Evolutionary conservation across 108 stramenopile genomes (phyloP).

Genomic region (Skeletonema marinoi): DNA sequence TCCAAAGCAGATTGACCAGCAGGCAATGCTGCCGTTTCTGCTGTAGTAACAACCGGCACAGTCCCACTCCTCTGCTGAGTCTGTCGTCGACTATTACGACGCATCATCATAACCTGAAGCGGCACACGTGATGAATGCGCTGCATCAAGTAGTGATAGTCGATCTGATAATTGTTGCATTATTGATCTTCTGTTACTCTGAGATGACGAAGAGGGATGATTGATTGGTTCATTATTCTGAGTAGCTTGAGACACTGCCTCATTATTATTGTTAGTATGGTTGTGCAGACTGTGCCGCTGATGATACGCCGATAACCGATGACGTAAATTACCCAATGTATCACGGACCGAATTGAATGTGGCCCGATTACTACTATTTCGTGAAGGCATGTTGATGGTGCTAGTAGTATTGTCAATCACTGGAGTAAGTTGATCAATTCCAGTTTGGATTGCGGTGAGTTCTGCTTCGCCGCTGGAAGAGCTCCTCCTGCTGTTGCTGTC

Average conservation of each 20-base stretch:
- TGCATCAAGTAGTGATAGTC: constrained; percentile 54
- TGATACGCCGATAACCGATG: constrained; percentile 30
- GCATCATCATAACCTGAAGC: constrained; percentile 42
- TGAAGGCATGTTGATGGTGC: neutral
- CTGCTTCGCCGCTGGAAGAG: constrained; percentile 1
- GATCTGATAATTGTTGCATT: constrained; percentile 47
- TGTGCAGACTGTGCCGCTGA: neutral
- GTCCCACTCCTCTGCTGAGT: neutral
- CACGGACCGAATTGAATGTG: constrained; percentile 60
- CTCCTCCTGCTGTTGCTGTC: neutral
- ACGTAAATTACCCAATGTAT: constrained; percentile 54
- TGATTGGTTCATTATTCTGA: neutral
- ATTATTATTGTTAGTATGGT: neutral
- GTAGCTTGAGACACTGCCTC: neutral
- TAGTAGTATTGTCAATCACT: neutral
- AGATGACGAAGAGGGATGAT: neutral
- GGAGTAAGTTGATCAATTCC: constrained; percentile 9
- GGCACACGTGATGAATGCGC: constrained; percentile 67
- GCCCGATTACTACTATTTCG: constrained; percentile 25
- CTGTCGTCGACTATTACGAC: neutral
- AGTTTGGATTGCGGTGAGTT: constrained; percentile 16
- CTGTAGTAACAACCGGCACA: neutral
- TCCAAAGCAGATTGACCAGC: neutral
- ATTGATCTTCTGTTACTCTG: constrained; percentile 2
- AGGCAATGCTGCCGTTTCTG: neutral